Base-by-base conservation (phyloP, 805 yeast genomes). In the Saccharomycopsis capsularis region DNA sequence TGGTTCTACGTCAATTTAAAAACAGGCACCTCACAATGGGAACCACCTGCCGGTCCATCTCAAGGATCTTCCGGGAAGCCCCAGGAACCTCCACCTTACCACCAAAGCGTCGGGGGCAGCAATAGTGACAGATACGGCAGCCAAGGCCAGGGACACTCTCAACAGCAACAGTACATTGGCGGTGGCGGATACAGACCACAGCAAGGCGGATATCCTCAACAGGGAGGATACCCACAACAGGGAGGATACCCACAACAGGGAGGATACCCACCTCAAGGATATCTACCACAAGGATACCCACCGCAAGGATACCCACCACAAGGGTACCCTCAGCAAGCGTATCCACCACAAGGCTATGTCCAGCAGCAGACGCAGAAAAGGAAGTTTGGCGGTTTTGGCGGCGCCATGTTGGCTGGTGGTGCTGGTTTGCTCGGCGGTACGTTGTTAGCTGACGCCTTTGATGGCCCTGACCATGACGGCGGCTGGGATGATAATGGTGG, bases 21-120 rank as follows among this genome's bases (percentile, higher is more conserved):
- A 15, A 76, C 86, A 13, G 82, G 85, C 52, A 69, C 78, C 56
- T 86, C 96, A 0, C 96, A 89, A 64, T 91, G 98, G 98, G 95
- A 86, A 46, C 97, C 96, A 15, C 51, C 56, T 7, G 49, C 52
- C 19, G 48, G 40, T 13, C 54, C 53, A 25, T 41, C 38, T n/a
- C 42, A 43, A 13, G 23, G 21, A 16, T 44, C 53, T 25, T 53
- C 51, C 46, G 57, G 51, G 34, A 51, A 46, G 18, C 55, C 45
- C 21, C 57, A 36, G 22, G 58, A 55, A 22, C 50, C 47, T 4
- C 50, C 46, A 15, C 35, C 50, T 11, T 41, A 41, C n/a, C 32
- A 40, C 7, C 54, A 29, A 11, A 37, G 16, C 29, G 27, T 3
- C 46, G 34, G 21, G 49, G 43, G 35, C 43, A 37, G 25, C 18